Base-by-base conservation (phyloP, 768 basidiomycete species). In the Termitomyces sp. region DNA sequence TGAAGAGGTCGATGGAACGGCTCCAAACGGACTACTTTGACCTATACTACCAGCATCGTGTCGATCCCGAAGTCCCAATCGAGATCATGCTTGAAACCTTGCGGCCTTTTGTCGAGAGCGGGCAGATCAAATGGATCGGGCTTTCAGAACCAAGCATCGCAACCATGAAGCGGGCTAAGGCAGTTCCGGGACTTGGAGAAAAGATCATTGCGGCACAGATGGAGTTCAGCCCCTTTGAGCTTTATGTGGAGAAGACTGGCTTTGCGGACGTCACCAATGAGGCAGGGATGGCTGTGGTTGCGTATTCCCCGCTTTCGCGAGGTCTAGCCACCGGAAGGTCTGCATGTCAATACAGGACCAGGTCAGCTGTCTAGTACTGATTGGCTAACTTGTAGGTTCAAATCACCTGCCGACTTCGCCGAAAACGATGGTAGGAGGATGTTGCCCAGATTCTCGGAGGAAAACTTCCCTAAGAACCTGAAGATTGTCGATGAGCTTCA, bases 271-370 rank as follows among this genome's bases (percentile, higher is more conserved):
- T 79, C 0, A 75, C 76, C 7, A 63, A 76, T 24, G 79, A 83
- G 64, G 70, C 81, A 13, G 80, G 81, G 4, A 71, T 82, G 18
- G 68, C 75, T 2, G 72, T 83, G 53, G 74, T 85, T 20, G 79
- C 79, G 2, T 84, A 83, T 63, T 74, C 77, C 18, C 84, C 84
- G 0, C 74, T 84, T 40, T 81, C 78, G 1, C 74, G 82, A 20
- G 83, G 84, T 0, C 51, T 85, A 36, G 65, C 81, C 52, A 82
- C 80, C 1, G 83, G 83, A 20, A 73, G 70, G 72, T 78, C n/a
- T n/a, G n/a, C n/a, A 74, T 50, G 78, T 76, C 16, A 9, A 35
- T n/a, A 36, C 57, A 53, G 7, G 33, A 2, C 28, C 28, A 28
- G 28, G 28, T 28, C 28, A 28, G 28, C 28, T 4, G 28, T 28